These are phyloP conservation scores for Leucaena leucocephala DNA, from an alignment of 306 rosid genomes.

Conservation along the genomic window DNA sequence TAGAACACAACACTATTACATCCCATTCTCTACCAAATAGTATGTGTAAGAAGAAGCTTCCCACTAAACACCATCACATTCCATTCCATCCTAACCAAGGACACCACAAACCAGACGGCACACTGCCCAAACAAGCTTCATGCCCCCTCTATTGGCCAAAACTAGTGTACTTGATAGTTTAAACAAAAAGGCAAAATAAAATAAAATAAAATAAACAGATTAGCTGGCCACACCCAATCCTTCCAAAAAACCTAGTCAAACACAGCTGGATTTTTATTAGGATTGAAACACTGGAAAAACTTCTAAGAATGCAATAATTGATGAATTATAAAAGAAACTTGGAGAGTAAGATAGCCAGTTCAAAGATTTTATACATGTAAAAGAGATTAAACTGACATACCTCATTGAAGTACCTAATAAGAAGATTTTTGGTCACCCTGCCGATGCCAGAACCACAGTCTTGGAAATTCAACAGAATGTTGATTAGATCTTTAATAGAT, in stretches of 20 bases:
- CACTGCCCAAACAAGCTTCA: background rate
- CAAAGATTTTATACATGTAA: background rate
- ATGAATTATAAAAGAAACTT: background rate
- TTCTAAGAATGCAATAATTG: slow-evolving; percentile 9
- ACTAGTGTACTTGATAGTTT: background rate
- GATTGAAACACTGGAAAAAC: slow-evolving; percentile 22
- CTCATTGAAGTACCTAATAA: slow-evolving; percentile 86
- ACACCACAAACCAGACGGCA: background rate
- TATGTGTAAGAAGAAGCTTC: background rate
- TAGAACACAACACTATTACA: background rate
- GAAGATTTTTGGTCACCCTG: slow-evolving; percentile 83
- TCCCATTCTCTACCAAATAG: background rate
- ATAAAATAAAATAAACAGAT: background rate
- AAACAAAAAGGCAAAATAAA: background rate
- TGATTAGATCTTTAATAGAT: slow-evolving; percentile 20
- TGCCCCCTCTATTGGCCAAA: background rate
- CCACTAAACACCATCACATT: background rate
- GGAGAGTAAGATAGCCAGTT: background rate
- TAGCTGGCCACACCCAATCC: background rate
- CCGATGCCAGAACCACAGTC: slow-evolving; percentile 99
- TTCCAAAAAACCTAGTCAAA: background rate
- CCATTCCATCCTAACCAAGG: background rate
- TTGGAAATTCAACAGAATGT: slow-evolving; percentile 46
- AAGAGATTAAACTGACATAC: slow-evolving; percentile 49
- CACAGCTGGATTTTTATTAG: background rate